Evolutionary conservation across 257 asterid genomes (phyloP), one percentile per base, ranked within the genome.

Genomic region (Scutellaria minor): DNA sequence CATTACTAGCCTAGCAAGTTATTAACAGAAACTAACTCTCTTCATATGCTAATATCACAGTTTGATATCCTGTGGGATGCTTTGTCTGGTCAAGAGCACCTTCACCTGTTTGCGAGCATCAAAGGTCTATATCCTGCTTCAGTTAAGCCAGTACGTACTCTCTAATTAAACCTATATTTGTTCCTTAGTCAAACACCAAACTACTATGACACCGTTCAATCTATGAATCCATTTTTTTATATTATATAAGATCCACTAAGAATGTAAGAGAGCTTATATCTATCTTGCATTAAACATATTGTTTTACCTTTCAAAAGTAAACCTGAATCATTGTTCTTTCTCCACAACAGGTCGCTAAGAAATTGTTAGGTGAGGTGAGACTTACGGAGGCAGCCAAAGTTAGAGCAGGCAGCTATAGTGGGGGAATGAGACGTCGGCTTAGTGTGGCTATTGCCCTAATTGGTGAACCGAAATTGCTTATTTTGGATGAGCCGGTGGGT

Each of bases 1-100:
- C 63, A 18, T 50, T 31, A 27, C 70, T 39, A 41, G 64, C 52
- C 35, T 51, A 54, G 14, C 48, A 68, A 37, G 56, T 55, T 72
- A 56, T 27, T 27, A 59, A 63, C 50, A 40, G 65, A 66, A 68
- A 55, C 69, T 68, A 62, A 73, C 75, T 75, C 57, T 75, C 58
- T 13, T 20, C 31, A 64, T 35, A 31, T 73, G 74, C 50, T 68
- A 58, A 31, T 79, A 73, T 71, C 37, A 62, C 79, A 93, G 98
- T 93, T 91, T 86, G 98, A 93, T 78, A 66, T 91, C 74, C 93
- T 93, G 74, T 93, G 98, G 98, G 96, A 88, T 79, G 96, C 87
- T 61, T 82, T 93, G 68, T 91, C 98, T 35, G 96, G 94, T 62
- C 75, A 78, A 88, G 98, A 93, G 84, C 98, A 93, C 81, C 96